phyloP scores from a whole-genome alignment of 805 yeast species.

The Kazachstania martiniae region DNA sequence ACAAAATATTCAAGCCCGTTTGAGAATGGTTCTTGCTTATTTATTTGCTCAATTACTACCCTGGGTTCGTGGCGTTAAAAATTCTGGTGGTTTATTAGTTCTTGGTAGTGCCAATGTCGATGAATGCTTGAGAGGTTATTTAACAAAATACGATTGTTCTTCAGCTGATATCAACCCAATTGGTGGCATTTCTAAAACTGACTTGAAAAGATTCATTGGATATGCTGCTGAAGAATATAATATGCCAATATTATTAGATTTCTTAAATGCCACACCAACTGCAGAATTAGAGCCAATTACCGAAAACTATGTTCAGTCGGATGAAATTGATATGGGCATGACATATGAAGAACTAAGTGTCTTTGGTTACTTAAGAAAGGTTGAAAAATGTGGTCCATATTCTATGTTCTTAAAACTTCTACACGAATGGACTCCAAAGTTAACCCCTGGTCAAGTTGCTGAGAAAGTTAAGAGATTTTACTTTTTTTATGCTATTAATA shows the following conservation, averaged over 20 bases:
- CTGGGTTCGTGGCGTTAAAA: constrained; percentile 70
- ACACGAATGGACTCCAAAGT: constrained; percentile 84
- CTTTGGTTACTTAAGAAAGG: constrained; percentile 84
- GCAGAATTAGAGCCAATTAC: constrained; percentile 98
- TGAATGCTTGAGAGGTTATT: constrained; percentile 88
- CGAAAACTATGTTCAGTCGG: constrained; percentile 83
- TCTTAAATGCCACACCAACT: constrained; percentile 88
- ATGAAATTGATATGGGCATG: constrained; percentile 97
- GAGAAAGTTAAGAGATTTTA: constrained; percentile 87
- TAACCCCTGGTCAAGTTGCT: constrained; percentile 78
- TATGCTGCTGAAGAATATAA: constrained; percentile 65
- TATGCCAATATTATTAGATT: constrained; percentile 66
- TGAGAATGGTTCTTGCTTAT: constrained; percentile 90
- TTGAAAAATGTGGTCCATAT: constrained; percentile 92
- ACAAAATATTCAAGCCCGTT: constrained; percentile 93
- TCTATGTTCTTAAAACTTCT: constrained; percentile 84
- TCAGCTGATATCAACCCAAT: constrained; percentile 97
- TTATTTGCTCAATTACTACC: constrained; percentile 90
- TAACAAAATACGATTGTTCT: constrained; percentile 95
- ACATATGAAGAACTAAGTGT: constrained; percentile 87
- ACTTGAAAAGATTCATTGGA: constrained; percentile 71
- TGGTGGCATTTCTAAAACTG: constrained; percentile 96
- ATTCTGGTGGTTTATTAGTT: constrained; percentile 66
- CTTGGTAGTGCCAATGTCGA: constrained; percentile 96
- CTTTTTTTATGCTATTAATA: constrained; percentile 86